Evolutionary conservation across 2,329 filamentous ascomycete genomes (phyloP).

Genomic region (Pyricularia sp.): DNA sequence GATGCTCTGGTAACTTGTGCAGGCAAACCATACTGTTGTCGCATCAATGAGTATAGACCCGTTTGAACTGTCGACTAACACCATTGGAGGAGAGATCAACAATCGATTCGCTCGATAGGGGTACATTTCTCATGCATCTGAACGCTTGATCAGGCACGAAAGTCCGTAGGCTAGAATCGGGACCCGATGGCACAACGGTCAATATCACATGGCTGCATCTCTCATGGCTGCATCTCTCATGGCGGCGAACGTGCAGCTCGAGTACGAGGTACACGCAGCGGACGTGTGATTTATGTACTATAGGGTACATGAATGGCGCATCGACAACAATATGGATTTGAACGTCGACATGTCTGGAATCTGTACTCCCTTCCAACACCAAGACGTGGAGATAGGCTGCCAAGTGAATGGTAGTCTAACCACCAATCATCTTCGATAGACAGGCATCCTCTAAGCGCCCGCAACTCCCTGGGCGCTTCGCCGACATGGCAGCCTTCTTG

Average conservation of each 20-base stretch:
- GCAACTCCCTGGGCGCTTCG: background rate
- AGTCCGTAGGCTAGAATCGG: background rate
- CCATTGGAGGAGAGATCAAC: no score
- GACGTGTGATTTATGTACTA: background rate
- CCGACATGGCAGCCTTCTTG: background rate
- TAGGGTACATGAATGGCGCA: background rate
- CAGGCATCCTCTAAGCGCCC: background rate
- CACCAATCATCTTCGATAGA: background rate
- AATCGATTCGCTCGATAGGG: no score
- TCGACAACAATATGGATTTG: background rate
- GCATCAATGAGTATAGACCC: no score
- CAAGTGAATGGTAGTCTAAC: background rate
- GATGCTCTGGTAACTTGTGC: background rate
- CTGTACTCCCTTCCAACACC: background rate
- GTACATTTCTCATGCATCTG: no score
- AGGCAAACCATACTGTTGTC: no score
- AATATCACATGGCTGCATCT: background rate
- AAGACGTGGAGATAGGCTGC: background rate
- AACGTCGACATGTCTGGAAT: background rate
- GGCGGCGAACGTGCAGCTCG: background rate
- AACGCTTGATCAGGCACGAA: background rate
- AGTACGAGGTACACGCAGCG: background rate
- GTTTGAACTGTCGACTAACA: no score
- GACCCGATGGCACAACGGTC: background rate
- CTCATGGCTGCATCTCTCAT: background rate